Conservation (phyloP, 176 grass and related monocot species). For the Elaeis guineensis region DNA sequence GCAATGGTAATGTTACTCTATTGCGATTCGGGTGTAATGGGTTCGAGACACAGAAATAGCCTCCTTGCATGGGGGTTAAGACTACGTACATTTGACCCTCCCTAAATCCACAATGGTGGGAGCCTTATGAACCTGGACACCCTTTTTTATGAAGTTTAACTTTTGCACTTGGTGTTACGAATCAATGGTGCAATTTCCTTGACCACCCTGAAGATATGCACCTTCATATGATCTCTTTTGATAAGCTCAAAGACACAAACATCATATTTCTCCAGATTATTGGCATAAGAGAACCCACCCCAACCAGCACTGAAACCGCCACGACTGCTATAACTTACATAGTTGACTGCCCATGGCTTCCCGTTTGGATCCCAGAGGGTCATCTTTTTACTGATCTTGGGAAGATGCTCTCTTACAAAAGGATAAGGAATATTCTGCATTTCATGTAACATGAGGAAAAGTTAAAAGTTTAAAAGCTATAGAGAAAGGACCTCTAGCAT, state of each 20-base stretch:
- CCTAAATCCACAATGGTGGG: no score
- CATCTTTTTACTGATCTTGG: conserved; percentile 33
- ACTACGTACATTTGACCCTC: no score
- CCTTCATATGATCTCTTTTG: conserved; percentile 54
- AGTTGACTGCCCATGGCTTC: conserved; percentile 57
- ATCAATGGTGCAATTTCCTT: conserved; percentile 43
- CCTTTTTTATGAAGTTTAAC: no score
- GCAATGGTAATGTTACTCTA: no score
- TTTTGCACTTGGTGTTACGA: not conserved
- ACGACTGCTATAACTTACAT: conserved; percentile 31
- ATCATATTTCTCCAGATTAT: conserved; percentile 76
- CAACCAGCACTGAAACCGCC: conserved; percentile 69
- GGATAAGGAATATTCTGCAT: conserved; percentile 50
- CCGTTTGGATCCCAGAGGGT: conserved; percentile 72
- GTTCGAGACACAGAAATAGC: no score
- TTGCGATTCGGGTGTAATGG: no score
- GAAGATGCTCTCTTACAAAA: conserved; percentile 46
- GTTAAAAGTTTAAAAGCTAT: no score
- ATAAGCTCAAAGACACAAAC: conserved; percentile 77
- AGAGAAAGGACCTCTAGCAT: no score
- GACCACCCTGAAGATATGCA: conserved; percentile 80
- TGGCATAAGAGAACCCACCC: conserved; percentile 50
- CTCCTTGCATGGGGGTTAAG: no score
- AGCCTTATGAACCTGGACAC: no score
- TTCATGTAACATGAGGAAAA: not conserved